These are phyloP conservation scores for Quercus bicolor DNA, from an alignment of 306 rosid genomes.

Conservation along the genomic window DNA sequence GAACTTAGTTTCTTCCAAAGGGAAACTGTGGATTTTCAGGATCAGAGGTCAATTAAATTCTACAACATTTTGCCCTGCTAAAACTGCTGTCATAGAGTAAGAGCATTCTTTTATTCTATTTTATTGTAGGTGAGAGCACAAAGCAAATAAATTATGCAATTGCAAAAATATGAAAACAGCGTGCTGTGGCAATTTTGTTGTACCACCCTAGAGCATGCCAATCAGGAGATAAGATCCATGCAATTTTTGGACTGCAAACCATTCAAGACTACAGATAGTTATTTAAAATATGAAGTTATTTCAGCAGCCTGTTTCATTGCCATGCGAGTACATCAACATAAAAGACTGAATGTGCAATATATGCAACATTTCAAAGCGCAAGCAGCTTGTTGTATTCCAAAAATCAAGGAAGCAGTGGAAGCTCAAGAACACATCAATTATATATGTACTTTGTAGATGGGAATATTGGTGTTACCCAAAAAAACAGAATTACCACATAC, in stretches of 20 bases:
- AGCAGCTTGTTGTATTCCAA: neutral
- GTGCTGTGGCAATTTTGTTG: neutral
- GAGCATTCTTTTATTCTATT: slow-evolving; percentile 1
- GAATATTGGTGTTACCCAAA: neutral
- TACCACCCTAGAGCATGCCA: neutral
- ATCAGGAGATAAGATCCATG: neutral
- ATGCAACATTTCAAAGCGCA: neutral
- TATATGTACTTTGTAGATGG: no score
- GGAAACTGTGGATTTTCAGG: slow-evolving; percentile 77
- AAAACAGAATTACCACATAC: neutral
- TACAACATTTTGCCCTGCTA: slow-evolving; percentile 53
- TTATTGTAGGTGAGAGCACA: neutral
- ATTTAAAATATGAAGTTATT: no score
- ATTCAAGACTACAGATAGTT: no score
- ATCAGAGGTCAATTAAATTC: slow-evolving; percentile 49
- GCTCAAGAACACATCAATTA: neutral
- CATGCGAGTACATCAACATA: no score
- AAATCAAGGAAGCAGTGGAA: neutral
- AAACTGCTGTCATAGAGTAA: slow-evolving; percentile 24
- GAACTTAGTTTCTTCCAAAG: slow-evolving; percentile 75
- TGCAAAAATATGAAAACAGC: neutral
- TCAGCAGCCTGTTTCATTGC: no score
- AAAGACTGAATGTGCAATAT: neutral
- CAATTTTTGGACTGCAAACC: no score
- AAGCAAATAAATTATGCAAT: neutral